phyloP scores from a whole-genome alignment of 345 rosid species.

The Hypericum perforatum region DNA sequence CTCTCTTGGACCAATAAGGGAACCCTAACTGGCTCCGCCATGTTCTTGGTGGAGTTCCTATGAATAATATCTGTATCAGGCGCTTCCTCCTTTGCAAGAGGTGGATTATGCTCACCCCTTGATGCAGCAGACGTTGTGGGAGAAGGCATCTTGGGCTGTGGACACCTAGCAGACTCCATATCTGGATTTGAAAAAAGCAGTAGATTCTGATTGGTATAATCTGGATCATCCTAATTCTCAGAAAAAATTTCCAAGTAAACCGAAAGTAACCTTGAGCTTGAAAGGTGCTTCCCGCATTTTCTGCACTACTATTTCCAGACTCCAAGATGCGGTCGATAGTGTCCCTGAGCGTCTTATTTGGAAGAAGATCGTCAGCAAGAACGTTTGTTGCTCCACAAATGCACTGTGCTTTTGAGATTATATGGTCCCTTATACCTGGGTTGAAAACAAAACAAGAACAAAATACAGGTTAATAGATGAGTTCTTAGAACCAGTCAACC shows the following conservation, averaged over 20 bases:
- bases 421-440: slow-evolving; percentile 79
- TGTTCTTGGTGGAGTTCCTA: slow-evolving; percentile 24
- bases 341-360: slow-evolving; percentile 90
- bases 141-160: slow-evolving; percentile 60
- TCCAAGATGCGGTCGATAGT: slow-evolving; percentile 87
- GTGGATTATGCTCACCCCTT: slow-evolving; percentile 46
- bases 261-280: slow-evolving; percentile 75
- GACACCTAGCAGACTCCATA: slow-evolving; percentile 72
- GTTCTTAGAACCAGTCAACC: no score
- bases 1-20: slow-evolving; percentile 34
- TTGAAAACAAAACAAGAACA: slow-evolving; percentile 7
- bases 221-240: neutral
- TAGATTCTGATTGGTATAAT: neutral
- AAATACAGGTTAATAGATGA: neutral
- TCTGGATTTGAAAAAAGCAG: slow-evolving; percentile 28
- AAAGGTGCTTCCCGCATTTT: slow-evolving; percentile 64
- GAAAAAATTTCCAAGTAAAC: neutral
- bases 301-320: slow-evolving; percentile 81
- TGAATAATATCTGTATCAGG: slow-evolving; percentile 12
- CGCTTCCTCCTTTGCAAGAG: slow-evolving; percentile 29
- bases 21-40: slow-evolving; percentile 34
- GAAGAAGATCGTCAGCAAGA: slow-evolving; percentile 94
- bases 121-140: slow-evolving; percentile 69
- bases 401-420: slow-evolving; percentile 67
- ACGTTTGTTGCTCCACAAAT: slow-evolving; percentile 76